Evolutionary conservation across 257 asterid species (phyloP).

Genomic region (Gynochthodes officinalis): DNA sequence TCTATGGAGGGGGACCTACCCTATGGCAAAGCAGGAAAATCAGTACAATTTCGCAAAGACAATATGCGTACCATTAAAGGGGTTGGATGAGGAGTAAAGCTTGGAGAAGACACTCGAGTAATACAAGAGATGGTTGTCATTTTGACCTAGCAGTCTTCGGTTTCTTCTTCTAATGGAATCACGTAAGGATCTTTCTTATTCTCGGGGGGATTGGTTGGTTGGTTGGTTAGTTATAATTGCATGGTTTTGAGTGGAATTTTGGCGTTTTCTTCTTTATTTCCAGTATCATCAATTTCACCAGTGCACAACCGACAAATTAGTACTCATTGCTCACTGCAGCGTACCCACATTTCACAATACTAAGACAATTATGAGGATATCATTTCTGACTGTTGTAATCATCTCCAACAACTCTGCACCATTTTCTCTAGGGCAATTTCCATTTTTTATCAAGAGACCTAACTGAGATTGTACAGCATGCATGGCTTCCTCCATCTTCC

Average conservation of each 20-base stretch:
- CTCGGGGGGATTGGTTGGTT: not conserved
- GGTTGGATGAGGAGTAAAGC: not conserved
- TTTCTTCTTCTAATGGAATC: slow-evolving; percentile 1
- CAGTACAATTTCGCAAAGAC: not conserved
- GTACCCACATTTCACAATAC: slow-evolving; percentile 10
- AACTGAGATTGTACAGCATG: not conserved
- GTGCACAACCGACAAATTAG: slow-evolving; percentile 24
- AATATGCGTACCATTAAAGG: not conserved
- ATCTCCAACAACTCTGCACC: not conserved
- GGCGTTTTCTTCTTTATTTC: slow-evolving; percentile 30
- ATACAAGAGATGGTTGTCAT: not conserved
- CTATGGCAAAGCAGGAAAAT: not conserved
- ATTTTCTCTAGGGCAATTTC: not conserved
- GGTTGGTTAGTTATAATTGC: slow-evolving; percentile 19
- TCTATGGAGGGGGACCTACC: not conserved
- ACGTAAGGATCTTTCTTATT: slow-evolving; percentile 9
- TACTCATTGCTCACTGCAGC: slow-evolving; percentile 19
- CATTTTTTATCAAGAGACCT: not conserved
- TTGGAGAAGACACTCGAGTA: not conserved
- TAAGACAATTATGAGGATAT: slow-evolving; percentile 12
- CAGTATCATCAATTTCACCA: slow-evolving; percentile 11
- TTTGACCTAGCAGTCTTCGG: slow-evolving; percentile 20
- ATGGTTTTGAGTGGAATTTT: slow-evolving; percentile 38
- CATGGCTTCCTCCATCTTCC: not conserved
- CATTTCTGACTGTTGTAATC: slow-evolving; percentile 5